phyloP scores from a whole-genome alignment of 2,329 filamentous ascomycete genomes.

The Orbilia ellipsospora region DNA sequence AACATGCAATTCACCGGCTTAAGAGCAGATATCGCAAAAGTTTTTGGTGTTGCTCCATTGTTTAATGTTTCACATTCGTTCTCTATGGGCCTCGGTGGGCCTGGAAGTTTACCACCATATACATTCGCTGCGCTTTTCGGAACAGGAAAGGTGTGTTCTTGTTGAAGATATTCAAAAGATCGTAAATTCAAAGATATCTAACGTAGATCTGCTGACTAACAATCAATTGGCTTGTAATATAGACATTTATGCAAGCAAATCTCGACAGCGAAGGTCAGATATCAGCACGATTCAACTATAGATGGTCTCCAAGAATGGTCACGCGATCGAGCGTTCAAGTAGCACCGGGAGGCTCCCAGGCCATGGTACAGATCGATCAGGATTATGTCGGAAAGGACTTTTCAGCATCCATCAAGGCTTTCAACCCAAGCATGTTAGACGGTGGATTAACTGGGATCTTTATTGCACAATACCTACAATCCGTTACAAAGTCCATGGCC shows the following conservation, averaged over 20 bases:
- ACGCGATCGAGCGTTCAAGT: conserved; percentile 91
- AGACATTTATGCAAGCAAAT: conserved; percentile 96
- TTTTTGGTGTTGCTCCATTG: conserved; percentile 89
- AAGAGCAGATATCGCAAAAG: conserved; percentile 95
- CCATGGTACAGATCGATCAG: conserved; percentile 92
- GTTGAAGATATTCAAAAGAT: not conserved
- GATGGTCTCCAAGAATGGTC: conserved; percentile 82
- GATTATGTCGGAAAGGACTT: conserved; percentile 96
- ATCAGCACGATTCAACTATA: conserved; percentile 89
- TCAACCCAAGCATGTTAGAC: conserved; percentile 94
- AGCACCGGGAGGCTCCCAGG: conserved; percentile 76
- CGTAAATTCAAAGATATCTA: not conserved
- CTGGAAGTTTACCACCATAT: conserved; percentile 79
- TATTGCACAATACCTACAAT: conserved; percentile 94
- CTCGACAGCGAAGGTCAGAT: conserved; percentile 92
- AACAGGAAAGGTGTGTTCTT: conserved; percentile 79
- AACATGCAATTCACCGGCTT: conserved; percentile 97
- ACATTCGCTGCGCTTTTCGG: conserved; percentile 94
- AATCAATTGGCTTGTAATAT: conserved; percentile 14
- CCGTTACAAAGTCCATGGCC: conserved; percentile 84
- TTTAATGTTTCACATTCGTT: conserved; percentile 99
- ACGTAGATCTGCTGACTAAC: conserved; percentile 1
- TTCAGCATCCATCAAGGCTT: conserved; percentile 87
- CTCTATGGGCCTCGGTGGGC: conserved; percentile 84
- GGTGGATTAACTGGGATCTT: conserved; percentile 94